Base-by-base conservation (phyloP, 169 alveolate species). In the Neospora caninum region DNA sequence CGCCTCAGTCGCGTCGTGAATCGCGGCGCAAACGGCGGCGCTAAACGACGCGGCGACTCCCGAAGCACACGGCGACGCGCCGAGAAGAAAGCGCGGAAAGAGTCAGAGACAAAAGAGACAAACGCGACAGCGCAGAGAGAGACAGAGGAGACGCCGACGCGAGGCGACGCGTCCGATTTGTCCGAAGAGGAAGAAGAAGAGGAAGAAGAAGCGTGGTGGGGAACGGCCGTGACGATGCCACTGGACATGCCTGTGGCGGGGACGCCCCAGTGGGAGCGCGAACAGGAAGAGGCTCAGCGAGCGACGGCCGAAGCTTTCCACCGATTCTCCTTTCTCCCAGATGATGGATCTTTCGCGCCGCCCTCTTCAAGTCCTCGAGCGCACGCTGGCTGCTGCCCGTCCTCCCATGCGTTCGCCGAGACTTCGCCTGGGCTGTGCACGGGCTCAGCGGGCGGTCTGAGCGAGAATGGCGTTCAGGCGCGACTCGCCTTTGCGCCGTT, bases 171-270 rank as follows among this genome's bases (percentile, higher is more conserved):
- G 58, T 49, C 58, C 4, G 58, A 13, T 49, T 49, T 13, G 22
- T 49, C 58, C 58, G 58, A 78, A 2, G 86, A 64, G 10, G 86
- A 78, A 70, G 83, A 70, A 22, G 83, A 70, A 34, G 83, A 70
- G 39, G 83, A 70, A n/a, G 86, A 78, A n/a, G 86, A 78, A 9
- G 43, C 29, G 10, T 78, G 86, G 49, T 78, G 86, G 86, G 86
- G 86, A 9, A 7, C 49, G 45, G 86, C 39, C 0, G 86, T 78
- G 43, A 78, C 86, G 86, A 78, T 78, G 86, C 86, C 86, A 0
- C 45, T 78, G 45, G 86, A 78, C 39, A 36, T n/a, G 86, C 86
- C 86, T 16, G 45, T 78, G 43, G 39, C 49, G 22, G 73, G 73
- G n/a, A 64, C 73, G 1, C n/a, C 73, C 31, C 31, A 9, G 31